Conservation (phyloP, 768 basidiomycete species). For the Rhizopogon roseolus region DNA sequence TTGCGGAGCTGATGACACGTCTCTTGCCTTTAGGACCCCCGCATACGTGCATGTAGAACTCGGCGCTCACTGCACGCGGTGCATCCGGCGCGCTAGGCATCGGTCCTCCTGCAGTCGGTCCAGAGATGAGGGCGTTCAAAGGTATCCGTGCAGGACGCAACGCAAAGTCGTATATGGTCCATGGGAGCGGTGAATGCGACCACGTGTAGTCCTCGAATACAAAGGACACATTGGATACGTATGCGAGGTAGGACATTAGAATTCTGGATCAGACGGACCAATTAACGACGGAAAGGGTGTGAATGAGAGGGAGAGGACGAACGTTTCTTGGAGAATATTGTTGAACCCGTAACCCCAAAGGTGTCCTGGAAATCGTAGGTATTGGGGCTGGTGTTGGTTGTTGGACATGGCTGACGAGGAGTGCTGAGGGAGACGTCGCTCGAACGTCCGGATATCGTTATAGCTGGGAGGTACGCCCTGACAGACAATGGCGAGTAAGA, state of each 20-base stretch:
- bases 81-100: slow-evolving; percentile 18
- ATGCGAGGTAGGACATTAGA: slow-evolving; percentile 49
- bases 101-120: slow-evolving; percentile 49
- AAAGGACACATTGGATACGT: slow-evolving; percentile 44
- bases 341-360: slow-evolving; percentile 60
- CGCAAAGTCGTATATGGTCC: slow-evolving; percentile 49
- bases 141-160: slow-evolving; percentile 50
- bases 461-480: slow-evolving; percentile 38
- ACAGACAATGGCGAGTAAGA: slow-evolving; percentile 24
- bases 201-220: slow-evolving; percentile 63
- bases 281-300: not conserved
- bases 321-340: slow-evolving; percentile 61
- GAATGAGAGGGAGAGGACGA: slow-evolving; percentile 15
- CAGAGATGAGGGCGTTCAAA: slow-evolving; percentile 53
- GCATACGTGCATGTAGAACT: slow-evolving; percentile 48
- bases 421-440: slow-evolving; percentile 36
- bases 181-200: slow-evolving; percentile 50
- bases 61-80: slow-evolving; percentile 39
- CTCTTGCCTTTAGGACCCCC: slow-evolving; percentile 26
- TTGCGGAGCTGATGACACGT: slow-evolving; percentile 29
- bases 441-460: slow-evolving; percentile 29
- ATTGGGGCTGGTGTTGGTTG: slow-evolving; percentile 20
- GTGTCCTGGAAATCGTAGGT: slow-evolving; percentile 48
- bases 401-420: slow-evolving; percentile 15
- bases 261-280: slow-evolving; percentile 25